A percentile compares a stretch with the other conserved stretches of the same genome.
These are phyloP conservation scores for Heliamphora pulchella DNA, from an alignment of 179 eudicot species.

Conservation along the genomic window DNA sequence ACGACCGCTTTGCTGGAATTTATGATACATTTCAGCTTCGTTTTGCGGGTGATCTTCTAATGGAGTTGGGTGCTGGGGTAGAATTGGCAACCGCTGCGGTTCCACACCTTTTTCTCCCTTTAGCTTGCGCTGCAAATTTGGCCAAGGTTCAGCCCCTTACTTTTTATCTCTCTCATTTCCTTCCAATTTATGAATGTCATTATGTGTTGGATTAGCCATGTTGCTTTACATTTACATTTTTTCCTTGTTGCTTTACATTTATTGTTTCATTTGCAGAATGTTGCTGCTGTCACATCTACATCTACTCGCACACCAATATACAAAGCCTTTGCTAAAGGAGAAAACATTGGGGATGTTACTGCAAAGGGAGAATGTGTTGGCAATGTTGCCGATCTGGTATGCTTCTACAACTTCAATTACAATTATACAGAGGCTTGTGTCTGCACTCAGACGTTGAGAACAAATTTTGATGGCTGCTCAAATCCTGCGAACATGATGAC, in stretches of 20 bases:
- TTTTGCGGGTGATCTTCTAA: slow-evolving; percentile 84
- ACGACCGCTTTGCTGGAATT: not conserved
- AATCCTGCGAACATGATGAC: not conserved
- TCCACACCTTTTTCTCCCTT: slow-evolving; percentile 92
- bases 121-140: slow-evolving; percentile 97
- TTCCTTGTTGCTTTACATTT: slow-evolving; percentile 13
- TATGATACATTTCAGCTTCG: slow-evolving; percentile 58
- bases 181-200: not conserved
- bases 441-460: not conserved
- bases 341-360: slow-evolving; percentile 98
- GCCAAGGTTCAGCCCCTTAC: slow-evolving; percentile 55
- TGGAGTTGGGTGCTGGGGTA: slow-evolving; percentile 97
- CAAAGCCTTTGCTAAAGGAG: slow-evolving; percentile 97
- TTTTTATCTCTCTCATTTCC: not conserved
- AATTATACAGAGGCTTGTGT: not conserved
- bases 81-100: slow-evolving; percentile 89
- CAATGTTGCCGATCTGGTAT: slow-evolving; percentile 95
- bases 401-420: slow-evolving; percentile 13
- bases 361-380: slow-evolving; percentile 99
- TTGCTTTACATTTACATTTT: no score
- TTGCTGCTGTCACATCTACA: slow-evolving; percentile 95
- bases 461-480: not conserved
- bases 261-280: slow-evolving; percentile 51
- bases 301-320: slow-evolving; percentile 97
- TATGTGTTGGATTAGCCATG: slow-evolving; percentile 14